Percentiles rank a stretch among this genome's conserved stretches.
Evolutionary conservation across 495 filamentous ascomycete genomes (phyloP).

Genomic region (Pyronema omphalodes): DNA sequence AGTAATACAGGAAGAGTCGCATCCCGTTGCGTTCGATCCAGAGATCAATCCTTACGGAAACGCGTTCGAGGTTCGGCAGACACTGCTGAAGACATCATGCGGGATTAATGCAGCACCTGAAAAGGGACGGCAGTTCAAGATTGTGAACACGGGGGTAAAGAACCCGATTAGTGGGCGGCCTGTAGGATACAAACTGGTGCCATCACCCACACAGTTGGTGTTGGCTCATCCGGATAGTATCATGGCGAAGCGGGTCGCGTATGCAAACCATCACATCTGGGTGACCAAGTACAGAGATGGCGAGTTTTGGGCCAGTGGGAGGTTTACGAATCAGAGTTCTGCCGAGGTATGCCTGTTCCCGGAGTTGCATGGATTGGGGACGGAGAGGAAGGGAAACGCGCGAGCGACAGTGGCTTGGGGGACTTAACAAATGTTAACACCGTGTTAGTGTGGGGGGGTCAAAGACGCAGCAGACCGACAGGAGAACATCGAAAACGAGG

Average conservation of each 20-base stretch:
- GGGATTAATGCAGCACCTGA: constrained; percentile 32
- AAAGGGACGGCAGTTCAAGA: constrained; percentile 32
- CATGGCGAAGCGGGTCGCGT: constrained; percentile 25
- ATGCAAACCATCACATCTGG: constrained; percentile 27
- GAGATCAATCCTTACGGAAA: constrained; percentile 33
- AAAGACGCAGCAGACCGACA: constrained; percentile 26
- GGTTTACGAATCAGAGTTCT: constrained; percentile 30
- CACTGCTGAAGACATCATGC: constrained; percentile 28
- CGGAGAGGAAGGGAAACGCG: too few species aligned
- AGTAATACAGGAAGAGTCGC: constrained; percentile 33
- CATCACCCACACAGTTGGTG: constrained; percentile 23
- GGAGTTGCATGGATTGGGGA: background rate
- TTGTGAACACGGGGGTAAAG: constrained; percentile 30
- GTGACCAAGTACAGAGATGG: constrained; percentile 26
- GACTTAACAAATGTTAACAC: background rate
- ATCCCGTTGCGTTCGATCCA: constrained; percentile 26
- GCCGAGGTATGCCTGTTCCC: constrained; percentile 14
- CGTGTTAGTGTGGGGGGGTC: constrained; percentile 25
- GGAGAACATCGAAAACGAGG: constrained; percentile 28
- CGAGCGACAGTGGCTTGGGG: too few species aligned
- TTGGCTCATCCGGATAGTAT: constrained; percentile 25
- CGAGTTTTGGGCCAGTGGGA: constrained; percentile 28
- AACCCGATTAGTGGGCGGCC: constrained; percentile 27
- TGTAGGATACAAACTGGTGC: constrained; percentile 26
- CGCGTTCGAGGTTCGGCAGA: constrained; percentile 31